Evolutionary conservation across 2,329 filamentous ascomycete species (phyloP).

Genomic region (Ophiosphaerella narmari): DNA sequence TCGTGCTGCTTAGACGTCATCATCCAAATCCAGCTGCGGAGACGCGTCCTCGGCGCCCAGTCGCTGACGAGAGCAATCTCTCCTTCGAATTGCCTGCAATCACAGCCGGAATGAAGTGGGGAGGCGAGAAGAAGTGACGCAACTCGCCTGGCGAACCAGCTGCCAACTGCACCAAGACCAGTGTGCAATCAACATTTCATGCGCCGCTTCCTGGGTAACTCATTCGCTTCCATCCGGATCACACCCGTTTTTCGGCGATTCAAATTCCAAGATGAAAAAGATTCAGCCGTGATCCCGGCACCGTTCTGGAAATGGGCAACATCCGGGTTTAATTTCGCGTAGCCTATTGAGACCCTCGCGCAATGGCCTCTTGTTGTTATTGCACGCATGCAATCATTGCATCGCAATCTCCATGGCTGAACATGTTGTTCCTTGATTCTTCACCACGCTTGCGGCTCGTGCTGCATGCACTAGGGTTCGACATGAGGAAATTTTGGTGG

Average conservation of each 20-base stretch:
- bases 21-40: neutral
- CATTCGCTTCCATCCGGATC: slow-evolving; percentile 17
- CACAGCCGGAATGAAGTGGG: slow-evolving; percentile 21
- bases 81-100: slow-evolving; percentile 8
- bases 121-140: slow-evolving; percentile 8
- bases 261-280: slow-evolving; percentile 9
- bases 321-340: slow-evolving; percentile 17
- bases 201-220: slow-evolving; percentile 16
- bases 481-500: slow-evolving; percentile 32
- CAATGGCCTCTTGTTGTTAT: slow-evolving; percentile 6
- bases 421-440: slow-evolving; percentile 21
- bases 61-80: slow-evolving; percentile 10
- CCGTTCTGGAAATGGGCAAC: slow-evolving; percentile 18
- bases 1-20: neutral
- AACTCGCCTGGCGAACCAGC: neutral
- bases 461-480: slow-evolving; percentile 29
- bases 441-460: slow-evolving; percentile 26
- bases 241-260: slow-evolving; percentile 15
- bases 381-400: slow-evolving; percentile 28
- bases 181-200: slow-evolving; percentile 15
- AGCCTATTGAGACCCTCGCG: slow-evolving; percentile 16
- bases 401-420: slow-evolving; percentile 34
- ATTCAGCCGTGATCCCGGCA: slow-evolving; percentile 22
- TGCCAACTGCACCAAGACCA: no score
- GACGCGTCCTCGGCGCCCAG: neutral